A percentile compares a stretch with the other conserved stretches of the same genome.
Evolutionary conservation across 345 rosid genomes (phyloP).

Genomic region (Physaria fendleri): DNA sequence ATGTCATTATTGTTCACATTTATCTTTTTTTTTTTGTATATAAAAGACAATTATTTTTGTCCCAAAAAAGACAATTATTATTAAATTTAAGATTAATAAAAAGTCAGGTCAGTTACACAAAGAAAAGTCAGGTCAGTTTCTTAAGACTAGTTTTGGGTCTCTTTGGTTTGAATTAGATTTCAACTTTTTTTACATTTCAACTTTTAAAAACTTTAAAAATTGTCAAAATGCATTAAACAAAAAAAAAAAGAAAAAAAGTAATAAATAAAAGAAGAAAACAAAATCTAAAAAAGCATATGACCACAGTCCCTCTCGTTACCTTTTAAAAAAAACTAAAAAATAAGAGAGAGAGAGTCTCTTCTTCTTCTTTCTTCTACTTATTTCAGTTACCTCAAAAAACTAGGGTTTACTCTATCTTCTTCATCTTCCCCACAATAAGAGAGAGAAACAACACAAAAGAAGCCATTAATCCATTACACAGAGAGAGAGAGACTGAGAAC

Average conservation of each 20-base stretch:
- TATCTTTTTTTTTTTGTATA: not conserved
- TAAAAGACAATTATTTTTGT: not conserved
- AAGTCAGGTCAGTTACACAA: not conserved
- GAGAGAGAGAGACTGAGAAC: constrained; percentile 77
- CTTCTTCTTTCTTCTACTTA: constrained; percentile 1
- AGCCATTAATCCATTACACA: not conserved
- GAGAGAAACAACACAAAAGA: not conserved
- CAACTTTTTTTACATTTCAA: not conserved
- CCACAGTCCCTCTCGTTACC: constrained; percentile 14
- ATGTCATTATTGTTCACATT: constrained; percentile 7
- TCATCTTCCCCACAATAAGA: constrained; percentile 2
- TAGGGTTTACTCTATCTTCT: constrained; percentile 33
- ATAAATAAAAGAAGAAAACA: constrained; percentile 11
- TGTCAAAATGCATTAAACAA: constrained; percentile 2
- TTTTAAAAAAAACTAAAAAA: not conserved
- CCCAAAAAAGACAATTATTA: not conserved
- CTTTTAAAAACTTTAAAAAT: not conserved
- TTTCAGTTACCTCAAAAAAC: constrained; percentile 29
- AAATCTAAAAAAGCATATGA: constrained; percentile 11
- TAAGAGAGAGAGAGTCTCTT: constrained; percentile 10
- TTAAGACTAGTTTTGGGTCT: not conserved
- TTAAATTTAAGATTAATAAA: no score
- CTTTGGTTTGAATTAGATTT: constrained; percentile 16
- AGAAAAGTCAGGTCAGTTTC: not conserved
- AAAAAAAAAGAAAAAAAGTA: not conserved